Percentiles rank a stretch among this genome's conserved stretches.
phyloP scores from a whole-genome alignment of 768 basidiomycete species.

The Agaricus subrufescens region DNA sequence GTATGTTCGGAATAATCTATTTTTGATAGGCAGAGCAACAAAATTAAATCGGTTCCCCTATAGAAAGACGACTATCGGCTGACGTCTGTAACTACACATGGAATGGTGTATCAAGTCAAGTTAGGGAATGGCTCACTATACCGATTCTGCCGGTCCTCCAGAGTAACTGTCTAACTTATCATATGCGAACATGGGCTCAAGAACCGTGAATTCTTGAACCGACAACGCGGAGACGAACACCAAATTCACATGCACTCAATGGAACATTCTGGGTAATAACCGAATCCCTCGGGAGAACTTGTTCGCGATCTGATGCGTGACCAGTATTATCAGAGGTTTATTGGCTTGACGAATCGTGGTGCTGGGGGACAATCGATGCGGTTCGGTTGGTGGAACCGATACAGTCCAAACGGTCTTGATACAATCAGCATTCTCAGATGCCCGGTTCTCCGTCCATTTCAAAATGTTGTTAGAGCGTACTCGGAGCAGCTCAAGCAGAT shows the following conservation, averaged over 20 bases:
- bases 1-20: too few species aligned
- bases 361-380: background rate
- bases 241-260: conserved; percentile 29
- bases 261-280: conserved; percentile 24
- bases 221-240: conserved; percentile 46
- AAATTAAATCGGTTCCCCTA: conserved; percentile 50
- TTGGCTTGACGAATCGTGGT: conserved; percentile 40
- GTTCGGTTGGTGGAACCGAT: conserved; percentile 27
- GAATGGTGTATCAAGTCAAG: conserved; percentile 31
- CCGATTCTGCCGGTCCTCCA: conserved; percentile 67
- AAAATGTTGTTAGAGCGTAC: conserved; percentile 27
- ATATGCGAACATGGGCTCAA: conserved; percentile 13
- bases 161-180: conserved; percentile 26
- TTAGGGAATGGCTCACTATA: conserved; percentile 55
- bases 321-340: conserved; percentile 50
- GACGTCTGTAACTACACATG: background rate
- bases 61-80: conserved; percentile 38
- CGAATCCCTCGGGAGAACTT: conserved; percentile 26
- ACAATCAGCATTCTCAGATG: conserved; percentile 53
- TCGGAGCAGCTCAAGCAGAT: conserved; percentile 48
- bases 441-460: conserved; percentile 44
- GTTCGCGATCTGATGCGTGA: conserved; percentile 45
- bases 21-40: conserved; percentile 19
- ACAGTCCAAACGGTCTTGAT: conserved; percentile 60
- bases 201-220: conserved; percentile 30